Conservation (phyloP, 2,329 filamentous ascomycete genomes). For the Paecilomyces sp. region DNA sequence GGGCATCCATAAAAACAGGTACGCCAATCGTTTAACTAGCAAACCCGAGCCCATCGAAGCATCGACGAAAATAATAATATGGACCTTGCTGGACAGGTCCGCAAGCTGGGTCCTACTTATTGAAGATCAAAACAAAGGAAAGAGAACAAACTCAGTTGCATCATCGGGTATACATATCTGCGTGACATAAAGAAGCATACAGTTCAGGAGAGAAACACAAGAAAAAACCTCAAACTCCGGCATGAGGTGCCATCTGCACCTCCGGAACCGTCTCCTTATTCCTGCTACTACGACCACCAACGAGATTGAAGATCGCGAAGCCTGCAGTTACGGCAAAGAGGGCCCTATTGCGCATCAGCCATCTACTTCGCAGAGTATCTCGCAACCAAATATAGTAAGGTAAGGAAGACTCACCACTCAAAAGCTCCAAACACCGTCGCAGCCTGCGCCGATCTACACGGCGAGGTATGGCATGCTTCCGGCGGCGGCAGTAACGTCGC, state of each 20-base stretch:
- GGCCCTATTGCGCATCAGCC: neutral
- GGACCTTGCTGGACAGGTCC: neutral
- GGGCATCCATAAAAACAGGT: too few species aligned
- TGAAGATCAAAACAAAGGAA: neutral
- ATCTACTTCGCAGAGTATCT: neutral
- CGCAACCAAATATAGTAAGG: neutral
- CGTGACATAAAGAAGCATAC: neutral
- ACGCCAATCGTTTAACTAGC: too few species aligned
- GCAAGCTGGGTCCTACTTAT: neutral
- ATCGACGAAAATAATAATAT: neutral
- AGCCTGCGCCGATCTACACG: conserved; percentile 54
- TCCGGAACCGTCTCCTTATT: neutral
- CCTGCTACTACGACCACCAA: neutral
- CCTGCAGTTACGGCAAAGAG: conserved; percentile 6
- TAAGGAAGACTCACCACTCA: conserved; percentile 33
- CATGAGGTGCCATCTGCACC: neutral
- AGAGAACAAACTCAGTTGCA: neutral
- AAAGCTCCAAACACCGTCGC: conserved; percentile 42
- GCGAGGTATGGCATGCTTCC: conserved; percentile 44
- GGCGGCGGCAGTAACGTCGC: conserved; percentile 57
- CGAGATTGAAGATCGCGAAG: conserved; percentile 3
- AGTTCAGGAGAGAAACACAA: neutral
- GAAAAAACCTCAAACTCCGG: neutral
- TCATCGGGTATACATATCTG: neutral
- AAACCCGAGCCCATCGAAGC: too few species aligned